Evolutionary conservation across 2,329 filamentous ascomycete genomes (phyloP), one percentile per base, ranked within the genome.

Genomic region (Magnaporthales sp.): DNA sequence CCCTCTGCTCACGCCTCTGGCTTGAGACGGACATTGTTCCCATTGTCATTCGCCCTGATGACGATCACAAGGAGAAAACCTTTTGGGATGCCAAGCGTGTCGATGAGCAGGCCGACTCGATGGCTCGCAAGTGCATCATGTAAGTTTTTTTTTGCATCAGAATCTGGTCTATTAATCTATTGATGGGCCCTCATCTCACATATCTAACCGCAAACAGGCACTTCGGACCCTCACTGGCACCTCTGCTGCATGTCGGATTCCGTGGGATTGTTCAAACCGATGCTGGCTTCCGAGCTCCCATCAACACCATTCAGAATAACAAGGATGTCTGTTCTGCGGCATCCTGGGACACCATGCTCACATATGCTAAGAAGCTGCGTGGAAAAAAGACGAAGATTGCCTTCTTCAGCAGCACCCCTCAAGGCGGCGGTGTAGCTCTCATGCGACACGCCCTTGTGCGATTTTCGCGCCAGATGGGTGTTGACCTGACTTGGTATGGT

Each of bases 371-470:
- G 46, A 83, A 86, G 30, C 80, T 93, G 63, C 89, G 88, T 70
- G 74, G 81, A 67, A 83, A 86, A 64, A 87, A 89, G 67, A 83
- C 85, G 68, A 90, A 87, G 73, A 82, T 93, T 71, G 90, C 90
- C 1, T 93, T 92, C 77, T 93, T 93, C 81, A 92, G 89, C 74
- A 86, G 87, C 66, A 93, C 91, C 1, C 91, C 91, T 1, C 91
- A 93, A 73, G 91, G 91, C n/a, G 91, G 91, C 64, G 91, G 91
- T 58, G 91, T 94, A 9, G 91, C 91, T 5, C 80, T 93, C 64
- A 94, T 94, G 91, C 83, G 91, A 29, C 91, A 94, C 75, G 89
- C 91, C 10, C 76, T 94, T 31, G 85, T 93, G 62, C 84, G 91
- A 65, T 90, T 93, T 72, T 84, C 89, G 29, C 83, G 86, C 66